phyloP scores from a whole-genome alignment of 2,329 filamentous ascomycete genomes.

The Scedosporium dehoogii region DNA sequence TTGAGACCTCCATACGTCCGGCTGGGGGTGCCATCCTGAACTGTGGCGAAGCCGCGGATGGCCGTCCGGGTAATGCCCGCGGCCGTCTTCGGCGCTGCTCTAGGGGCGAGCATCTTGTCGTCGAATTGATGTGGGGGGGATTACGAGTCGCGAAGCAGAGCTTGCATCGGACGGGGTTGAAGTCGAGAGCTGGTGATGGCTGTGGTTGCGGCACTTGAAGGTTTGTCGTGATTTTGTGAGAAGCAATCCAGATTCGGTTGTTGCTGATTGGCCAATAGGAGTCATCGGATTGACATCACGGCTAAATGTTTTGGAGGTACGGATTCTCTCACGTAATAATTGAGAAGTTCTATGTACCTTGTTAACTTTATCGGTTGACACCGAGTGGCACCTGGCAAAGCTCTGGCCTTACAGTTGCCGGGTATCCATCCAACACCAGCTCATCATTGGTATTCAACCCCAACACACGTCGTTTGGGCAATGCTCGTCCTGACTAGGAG shows the following conservation, averaged over 20 bases:
- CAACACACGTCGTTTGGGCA: no score
- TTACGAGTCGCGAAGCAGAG: conserved; percentile 3
- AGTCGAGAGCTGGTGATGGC: conserved; percentile 16
- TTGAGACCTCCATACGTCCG: conserved; percentile 75
- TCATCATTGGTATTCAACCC: no score
- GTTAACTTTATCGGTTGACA: not conserved
- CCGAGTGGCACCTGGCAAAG: no score
- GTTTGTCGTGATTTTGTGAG: conserved; percentile 14
- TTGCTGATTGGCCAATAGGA: conserved; percentile 31
- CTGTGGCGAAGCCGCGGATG: conserved; percentile 67
- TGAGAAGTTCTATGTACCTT: not conserved
- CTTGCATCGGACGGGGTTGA: conserved; percentile 17
- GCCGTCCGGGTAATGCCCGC: conserved; percentile 31
- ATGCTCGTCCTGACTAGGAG: not conserved
- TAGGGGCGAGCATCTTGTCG: conserved; percentile 33
- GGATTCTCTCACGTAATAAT: not conserved
- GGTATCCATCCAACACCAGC: no score
- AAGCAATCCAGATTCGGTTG: conserved; percentile 9
- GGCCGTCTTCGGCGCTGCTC: conserved; percentile 28
- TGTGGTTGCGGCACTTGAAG: conserved; percentile 25
- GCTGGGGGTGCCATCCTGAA: conserved; percentile 56
- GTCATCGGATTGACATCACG: conserved; percentile 1
- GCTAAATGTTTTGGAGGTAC: not conserved
- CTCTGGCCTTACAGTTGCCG: no score
- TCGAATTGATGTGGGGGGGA: conserved; percentile 10